Percentiles rank a stretch among this genome's conserved stretches.
Evolutionary conservation across 2,329 filamentous ascomycete genomes (phyloP).

Genomic region (Coniosporium tulheliwenetii): DNA sequence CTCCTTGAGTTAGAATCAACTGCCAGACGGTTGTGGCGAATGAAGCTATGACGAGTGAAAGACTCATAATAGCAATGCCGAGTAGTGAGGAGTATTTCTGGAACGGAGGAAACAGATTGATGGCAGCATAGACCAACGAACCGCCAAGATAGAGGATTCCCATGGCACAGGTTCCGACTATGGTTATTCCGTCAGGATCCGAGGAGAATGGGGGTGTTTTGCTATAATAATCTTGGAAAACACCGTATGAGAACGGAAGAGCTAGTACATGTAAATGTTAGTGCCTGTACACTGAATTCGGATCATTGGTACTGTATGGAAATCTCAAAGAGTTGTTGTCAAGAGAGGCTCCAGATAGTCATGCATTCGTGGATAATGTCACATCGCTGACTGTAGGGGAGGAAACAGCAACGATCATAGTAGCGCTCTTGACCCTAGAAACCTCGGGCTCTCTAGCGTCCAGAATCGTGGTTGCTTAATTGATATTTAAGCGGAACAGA

Average conservation of each 20-base stretch:
- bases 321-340: too few relatives aligned
- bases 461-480: too few relatives aligned
- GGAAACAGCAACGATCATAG: too few relatives aligned
- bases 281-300: too few relatives aligned
- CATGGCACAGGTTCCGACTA: slow-evolving; percentile 49
- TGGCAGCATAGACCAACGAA: slow-evolving; percentile 32
- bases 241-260: slow-evolving; percentile 52
- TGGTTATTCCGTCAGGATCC: slow-evolving; percentile 35
- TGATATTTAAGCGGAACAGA: too few relatives aligned
- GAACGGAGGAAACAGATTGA: slow-evolving; percentile 22
- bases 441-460: too few relatives aligned
- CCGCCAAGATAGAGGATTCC: slow-evolving; percentile 38
- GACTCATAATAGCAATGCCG: not conserved
- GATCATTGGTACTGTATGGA: slow-evolving; percentile 8
- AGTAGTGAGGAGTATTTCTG: slow-evolving; percentile 12
- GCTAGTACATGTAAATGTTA: slow-evolving; percentile 28
- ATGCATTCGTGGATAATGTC: too few relatives aligned
- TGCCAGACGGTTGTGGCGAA: slow-evolving; percentile 37
- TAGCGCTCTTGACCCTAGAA: too few relatives aligned
- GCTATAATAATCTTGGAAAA: slow-evolving; percentile 57
- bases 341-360: too few relatives aligned
- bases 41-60: slow-evolving; percentile 9
- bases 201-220: slow-evolving; percentile 41
- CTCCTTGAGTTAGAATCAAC: slow-evolving; percentile 44
- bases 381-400: too few relatives aligned